These are phyloP conservation scores for Podila epigama DNA, from an alignment of 192 early-diverging fungal species.

Conservation along the genomic window DNA sequence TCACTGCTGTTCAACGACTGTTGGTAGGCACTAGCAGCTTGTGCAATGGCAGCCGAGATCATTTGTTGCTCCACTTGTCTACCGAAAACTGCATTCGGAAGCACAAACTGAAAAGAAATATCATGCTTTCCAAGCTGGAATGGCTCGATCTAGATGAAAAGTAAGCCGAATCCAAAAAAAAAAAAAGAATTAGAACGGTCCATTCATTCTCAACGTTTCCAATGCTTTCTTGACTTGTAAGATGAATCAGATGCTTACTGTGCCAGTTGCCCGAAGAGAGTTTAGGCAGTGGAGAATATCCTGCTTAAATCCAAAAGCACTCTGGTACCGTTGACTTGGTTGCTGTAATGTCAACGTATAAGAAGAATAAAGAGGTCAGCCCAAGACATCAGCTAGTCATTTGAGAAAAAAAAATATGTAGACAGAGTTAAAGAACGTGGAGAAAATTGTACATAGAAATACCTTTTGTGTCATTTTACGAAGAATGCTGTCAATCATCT, in stretches of 20 bases:
- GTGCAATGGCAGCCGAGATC: conserved; percentile 34
- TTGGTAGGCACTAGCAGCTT: conserved; percentile 34
- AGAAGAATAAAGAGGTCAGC: background rate
- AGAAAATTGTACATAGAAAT: background rate
- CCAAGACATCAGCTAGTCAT: background rate
- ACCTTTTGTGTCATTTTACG: conserved; percentile 49
- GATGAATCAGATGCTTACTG: conserved; percentile 8
- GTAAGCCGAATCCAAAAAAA: background rate
- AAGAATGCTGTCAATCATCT: conserved; percentile 33
- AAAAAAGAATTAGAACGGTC: background rate
- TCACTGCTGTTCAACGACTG: conserved; percentile 26
- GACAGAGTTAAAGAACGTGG: background rate
- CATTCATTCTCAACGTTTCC: background rate
- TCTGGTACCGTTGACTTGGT: conserved; percentile 45
- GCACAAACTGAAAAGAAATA: conserved; percentile 27
- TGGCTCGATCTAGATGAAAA: conserved; percentile 14
- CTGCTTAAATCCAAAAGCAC: conserved; percentile 40
- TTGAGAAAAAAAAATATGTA: background rate
- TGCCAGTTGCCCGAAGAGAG: conserved; percentile 14
- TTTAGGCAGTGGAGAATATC: conserved; percentile 34
- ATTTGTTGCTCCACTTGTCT: conserved; percentile 31
- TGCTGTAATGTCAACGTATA: too few relatives aligned
- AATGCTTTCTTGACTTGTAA: background rate
- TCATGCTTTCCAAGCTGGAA: conserved; percentile 35
- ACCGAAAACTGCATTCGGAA: conserved; percentile 34